A percentile compares a stretch with the other conserved stretches of the same genome.
Conservation (phyloP, 2,329 filamentous ascomycete species). For the Penicillium sp. region DNA sequence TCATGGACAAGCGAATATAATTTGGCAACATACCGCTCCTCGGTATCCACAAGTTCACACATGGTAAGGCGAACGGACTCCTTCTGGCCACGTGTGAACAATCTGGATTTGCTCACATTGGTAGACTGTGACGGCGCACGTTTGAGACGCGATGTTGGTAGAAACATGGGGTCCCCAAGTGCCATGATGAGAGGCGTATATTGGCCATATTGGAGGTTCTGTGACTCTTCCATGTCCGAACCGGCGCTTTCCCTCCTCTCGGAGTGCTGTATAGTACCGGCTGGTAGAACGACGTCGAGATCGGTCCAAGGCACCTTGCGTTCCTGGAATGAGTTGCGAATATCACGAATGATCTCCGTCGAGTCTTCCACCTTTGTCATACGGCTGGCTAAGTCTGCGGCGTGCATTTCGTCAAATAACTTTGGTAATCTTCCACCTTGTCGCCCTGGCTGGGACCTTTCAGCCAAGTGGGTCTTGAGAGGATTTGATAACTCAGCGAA, state of each 20-base stretch:
- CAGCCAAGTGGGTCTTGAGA: slow-evolving; percentile 70
- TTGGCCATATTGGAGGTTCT: slow-evolving; percentile 65
- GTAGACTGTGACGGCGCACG: slow-evolving; percentile 85
- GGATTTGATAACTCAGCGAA: slow-evolving; percentile 80
- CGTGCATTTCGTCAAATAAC: slow-evolving; percentile 88
- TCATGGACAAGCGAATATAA: slow-evolving; percentile 78
- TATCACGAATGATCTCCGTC: slow-evolving; percentile 67
- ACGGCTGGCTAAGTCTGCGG: slow-evolving; percentile 80
- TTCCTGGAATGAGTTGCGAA: slow-evolving; percentile 75
- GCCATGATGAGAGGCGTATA: slow-evolving; percentile 76
- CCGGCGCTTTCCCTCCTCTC: slow-evolving; percentile 62
- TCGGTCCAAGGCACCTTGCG: slow-evolving; percentile 84
- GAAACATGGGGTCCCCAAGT: slow-evolving; percentile 80
- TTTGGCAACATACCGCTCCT: slow-evolving; percentile 90
- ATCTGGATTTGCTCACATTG: slow-evolving; percentile 72
- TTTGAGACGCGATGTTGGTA: slow-evolving; percentile 80
- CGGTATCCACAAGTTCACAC: slow-evolving; percentile 86
- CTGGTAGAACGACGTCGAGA: slow-evolving; percentile 80
- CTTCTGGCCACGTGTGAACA: slow-evolving; percentile 79
- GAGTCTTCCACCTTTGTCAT: slow-evolving; percentile 82
- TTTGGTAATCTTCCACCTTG: slow-evolving; percentile 63
- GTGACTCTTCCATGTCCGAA: slow-evolving; percentile 26
- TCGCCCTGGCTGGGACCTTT: slow-evolving; percentile 52
- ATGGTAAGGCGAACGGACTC: slow-evolving; percentile 83
- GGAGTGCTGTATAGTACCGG: slow-evolving; percentile 68